Base-by-base conservation (phyloP, 1,139 yeast species). In the Pichia sp. region DNA sequence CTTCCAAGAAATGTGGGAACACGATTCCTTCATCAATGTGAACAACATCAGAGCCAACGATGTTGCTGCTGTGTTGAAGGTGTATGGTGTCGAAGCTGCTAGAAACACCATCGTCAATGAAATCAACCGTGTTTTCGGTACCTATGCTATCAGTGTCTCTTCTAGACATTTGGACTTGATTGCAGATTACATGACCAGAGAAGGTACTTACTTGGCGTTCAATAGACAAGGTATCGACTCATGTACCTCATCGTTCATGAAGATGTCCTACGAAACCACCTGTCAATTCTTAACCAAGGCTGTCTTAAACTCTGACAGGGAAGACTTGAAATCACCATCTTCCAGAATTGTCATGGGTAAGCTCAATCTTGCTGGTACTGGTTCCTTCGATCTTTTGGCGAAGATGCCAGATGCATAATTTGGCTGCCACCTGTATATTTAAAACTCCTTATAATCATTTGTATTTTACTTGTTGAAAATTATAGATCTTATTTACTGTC, bases 141-240 rank as follows among this genome's bases (percentile, higher is more conserved):
- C 94, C 40, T 91, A 91, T 62, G 98, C 97, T 53, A 93, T 93
- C 58, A 69, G 88, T 45, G 98, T 93, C 45, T 84, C 94, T 42
- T 67, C 77, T 36, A 87, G 98, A 61, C 99, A 93, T 66, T 76
- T 93, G 66, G 97, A 91, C 58, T 74, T 93, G 59, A 82, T 93
- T 62, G 98, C 95, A 46, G 99, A 93, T 62, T 85, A 86, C 88
- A 93, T 93, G 99, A 93, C 99, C 5, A 77, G 98, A 60, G 97
- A 91, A 64, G 99, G 99, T 54, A 76, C 93, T 3, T 93, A 88
- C 59, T 67, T 91, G 59, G 96, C 99, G 20, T 93, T 93, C 69
- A 88, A 87, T 64, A 82, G 99, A 71, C 96, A 87, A 66, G 98
- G 98, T 62, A 88, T 93, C 59, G 97, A 91, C 59, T 74, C 95